Evolutionary conservation across 768 basidiomycete genomes (phyloP).

Genomic region (Mycena latifolia): DNA sequence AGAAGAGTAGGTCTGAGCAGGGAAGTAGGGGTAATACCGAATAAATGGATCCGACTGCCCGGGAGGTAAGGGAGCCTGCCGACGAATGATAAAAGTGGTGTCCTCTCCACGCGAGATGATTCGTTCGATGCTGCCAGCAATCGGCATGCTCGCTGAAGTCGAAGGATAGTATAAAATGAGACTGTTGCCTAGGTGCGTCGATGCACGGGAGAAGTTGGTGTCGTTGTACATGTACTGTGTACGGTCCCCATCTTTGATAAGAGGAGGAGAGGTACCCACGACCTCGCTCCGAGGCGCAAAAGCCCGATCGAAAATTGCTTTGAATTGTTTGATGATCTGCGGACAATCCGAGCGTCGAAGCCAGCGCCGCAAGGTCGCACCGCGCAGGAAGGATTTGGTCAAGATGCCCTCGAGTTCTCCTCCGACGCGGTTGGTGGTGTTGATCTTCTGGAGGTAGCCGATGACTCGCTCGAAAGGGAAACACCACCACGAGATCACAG

Average conservation of each 20-base stretch:
- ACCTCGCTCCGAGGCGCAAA: slow-evolving; percentile 20
- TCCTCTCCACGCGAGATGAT: slow-evolving; percentile 16
- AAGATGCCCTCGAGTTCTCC: slow-evolving; percentile 31
- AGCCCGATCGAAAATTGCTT: slow-evolving; percentile 25
- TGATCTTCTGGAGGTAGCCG: slow-evolving; percentile 48
- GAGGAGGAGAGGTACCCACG: slow-evolving; percentile 24
- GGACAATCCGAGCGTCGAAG: slow-evolving; percentile 30
- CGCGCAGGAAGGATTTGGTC: slow-evolving; percentile 27
- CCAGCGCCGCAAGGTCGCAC: slow-evolving; percentile 23
- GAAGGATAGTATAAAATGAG: slow-evolving; percentile 32
- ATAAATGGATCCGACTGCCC: slow-evolving; percentile 26
- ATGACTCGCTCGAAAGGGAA: slow-evolving; percentile 55
- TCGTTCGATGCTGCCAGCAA: slow-evolving; percentile 28
- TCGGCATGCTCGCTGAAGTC: slow-evolving; percentile 18
- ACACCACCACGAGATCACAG: slow-evolving; percentile 53
- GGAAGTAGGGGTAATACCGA: slow-evolving; percentile 31
- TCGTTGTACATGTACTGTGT: slow-evolving; percentile 24
- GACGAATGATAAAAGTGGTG: slow-evolving; percentile 21
- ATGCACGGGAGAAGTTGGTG: slow-evolving; percentile 27
- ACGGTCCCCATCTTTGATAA: slow-evolving; percentile 21
- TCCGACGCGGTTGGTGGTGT: slow-evolving; percentile 47
- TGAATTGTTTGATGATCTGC: slow-evolving; percentile 32
- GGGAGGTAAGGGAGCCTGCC: slow-evolving; percentile 22
- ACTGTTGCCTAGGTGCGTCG: slow-evolving; percentile 32
- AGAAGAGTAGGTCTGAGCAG: slow-evolving; percentile 31